Evolutionary conservation across 148 eudicot genomes (phyloP), one percentile per base, ranked within the genome.

Genomic region (Silene latifolia): DNA sequence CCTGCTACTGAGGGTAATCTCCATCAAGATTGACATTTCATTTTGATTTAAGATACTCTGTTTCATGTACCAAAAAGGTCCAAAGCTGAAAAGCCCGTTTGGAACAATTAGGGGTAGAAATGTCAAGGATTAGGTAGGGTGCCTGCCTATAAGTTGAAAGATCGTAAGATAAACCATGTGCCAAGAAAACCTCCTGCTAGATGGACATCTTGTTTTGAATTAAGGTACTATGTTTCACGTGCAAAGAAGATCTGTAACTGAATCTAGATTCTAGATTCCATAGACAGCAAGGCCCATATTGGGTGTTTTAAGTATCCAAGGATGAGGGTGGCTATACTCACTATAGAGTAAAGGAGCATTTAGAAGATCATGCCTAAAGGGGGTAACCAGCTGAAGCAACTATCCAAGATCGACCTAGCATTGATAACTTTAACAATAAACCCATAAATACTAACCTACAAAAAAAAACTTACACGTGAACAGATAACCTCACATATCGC

Each of bases 241-340:
- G 23, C 23, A 11, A 21, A 59, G 62, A 58, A 58, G 63, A 59
- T 59, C 25, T 17, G 19, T 24, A 19, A 20, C 63, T 20, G 63
- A 20, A 59, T 59, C 23, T 57, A 57, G 18, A 19, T n/a, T 57
- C 23, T 24, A 59, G 4, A n/a, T 59, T n/a, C 23, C 63, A 20
- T 5, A 10, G 11, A n/a, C 63, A n/a, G 25, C 63, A 59, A 19
- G 44, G 44, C 44, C 44, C 44, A 7, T 39, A 39, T 7, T 39
- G 8, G 44, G 44, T 39, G 44, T 39, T 39, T 39, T 39, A 39
- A 39, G 44, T 39, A 39, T 39, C 44, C 44, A 39, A 24, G 63
- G 63, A 59, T 59, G 27, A 59, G 21, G 19, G 63, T 59, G 63
- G n/a, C n/a, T n/a, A n/a, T n/a, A n/a, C n/a, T n/a, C n/a, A 59